Conservation (phyloP, 257 asterid species). For the Nicotiana tabacum region DNA sequence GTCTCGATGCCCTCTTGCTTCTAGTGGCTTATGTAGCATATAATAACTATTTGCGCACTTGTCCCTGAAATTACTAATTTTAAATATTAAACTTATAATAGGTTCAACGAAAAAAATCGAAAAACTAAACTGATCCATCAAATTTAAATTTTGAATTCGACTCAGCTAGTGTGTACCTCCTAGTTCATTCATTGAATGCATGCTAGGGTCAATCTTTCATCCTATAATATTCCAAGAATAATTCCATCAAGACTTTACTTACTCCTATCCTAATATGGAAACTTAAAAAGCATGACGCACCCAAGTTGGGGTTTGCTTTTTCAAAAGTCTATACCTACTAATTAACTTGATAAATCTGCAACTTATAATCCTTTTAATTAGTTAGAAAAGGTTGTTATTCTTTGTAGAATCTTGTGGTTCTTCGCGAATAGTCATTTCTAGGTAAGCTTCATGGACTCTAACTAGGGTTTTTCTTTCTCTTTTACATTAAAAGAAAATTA, state of each 20-base stretch:
- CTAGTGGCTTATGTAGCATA: too few species aligned
- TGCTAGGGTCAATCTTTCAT: background rate
- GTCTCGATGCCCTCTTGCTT: too few species aligned
- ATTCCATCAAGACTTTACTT: background rate
- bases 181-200: background rate
- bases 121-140: background rate
- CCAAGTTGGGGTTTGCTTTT: background rate
- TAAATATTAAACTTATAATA: too few species aligned
- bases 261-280: background rate
- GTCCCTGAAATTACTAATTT: too few species aligned
- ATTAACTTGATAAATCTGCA: slow-evolving; percentile 3
- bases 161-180: too few species aligned
- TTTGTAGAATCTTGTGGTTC: background rate
- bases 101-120: background rate
- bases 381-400: background rate
- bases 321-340: slow-evolving; percentile 15
- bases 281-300: background rate
- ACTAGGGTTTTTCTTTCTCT: background rate
- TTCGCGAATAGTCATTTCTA: background rate
- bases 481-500: too few species aligned
- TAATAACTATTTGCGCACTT: too few species aligned
- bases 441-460: slow-evolving; percentile 3
- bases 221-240: background rate
- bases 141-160: background rate
- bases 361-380: background rate